A percentile compares a stretch with the other conserved stretches of the same genome.
Evolutionary conservation across 345 rosid genomes (phyloP).

Genomic region (Draba incana): DNA sequence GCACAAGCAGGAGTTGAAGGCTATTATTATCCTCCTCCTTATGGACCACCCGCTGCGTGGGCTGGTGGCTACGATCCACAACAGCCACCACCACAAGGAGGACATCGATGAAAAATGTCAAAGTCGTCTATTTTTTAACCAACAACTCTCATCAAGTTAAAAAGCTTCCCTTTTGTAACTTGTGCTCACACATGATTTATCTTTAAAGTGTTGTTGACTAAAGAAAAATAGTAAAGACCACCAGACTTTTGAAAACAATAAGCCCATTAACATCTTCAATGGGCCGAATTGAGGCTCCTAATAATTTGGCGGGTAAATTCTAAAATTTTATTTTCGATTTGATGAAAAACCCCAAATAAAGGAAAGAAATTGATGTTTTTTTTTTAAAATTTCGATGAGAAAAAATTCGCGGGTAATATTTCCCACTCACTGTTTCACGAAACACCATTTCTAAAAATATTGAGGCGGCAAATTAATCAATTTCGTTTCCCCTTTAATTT

Average conservation of each 20-base stretch:
- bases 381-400: not conserved
- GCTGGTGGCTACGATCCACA: slow-evolving; percentile 75
- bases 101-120: slow-evolving; percentile 59
- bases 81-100: slow-evolving; percentile 40
- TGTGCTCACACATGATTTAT: slow-evolving; percentile 8
- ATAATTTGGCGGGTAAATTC: slow-evolving; percentile 31
- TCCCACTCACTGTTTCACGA: slow-evolving; percentile 24
- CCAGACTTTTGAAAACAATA: not conserved
- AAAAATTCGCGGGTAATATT: slow-evolving; percentile 25
- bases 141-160: slow-evolving; percentile 8
- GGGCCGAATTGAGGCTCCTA: not conserved
- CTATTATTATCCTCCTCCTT: slow-evolving; percentile 67
- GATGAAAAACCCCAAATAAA: not conserved
- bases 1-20: slow-evolving; percentile 64
- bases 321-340: slow-evolving; percentile 6
- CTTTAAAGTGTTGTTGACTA: not conserved
- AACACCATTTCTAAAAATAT: not conserved
- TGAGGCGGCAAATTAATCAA: slow-evolving; percentile 28
- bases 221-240: not conserved
- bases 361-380: not conserved
- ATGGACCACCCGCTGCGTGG: slow-evolving; percentile 65
- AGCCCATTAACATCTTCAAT: not conserved
- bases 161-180: slow-evolving; percentile 25
- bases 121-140: not conserved
- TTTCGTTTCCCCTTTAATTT: slow-evolving; percentile 9